Base-by-base conservation (phyloP, 2,329 filamentous ascomycete species). In the Colletotrichum sp. region DNA sequence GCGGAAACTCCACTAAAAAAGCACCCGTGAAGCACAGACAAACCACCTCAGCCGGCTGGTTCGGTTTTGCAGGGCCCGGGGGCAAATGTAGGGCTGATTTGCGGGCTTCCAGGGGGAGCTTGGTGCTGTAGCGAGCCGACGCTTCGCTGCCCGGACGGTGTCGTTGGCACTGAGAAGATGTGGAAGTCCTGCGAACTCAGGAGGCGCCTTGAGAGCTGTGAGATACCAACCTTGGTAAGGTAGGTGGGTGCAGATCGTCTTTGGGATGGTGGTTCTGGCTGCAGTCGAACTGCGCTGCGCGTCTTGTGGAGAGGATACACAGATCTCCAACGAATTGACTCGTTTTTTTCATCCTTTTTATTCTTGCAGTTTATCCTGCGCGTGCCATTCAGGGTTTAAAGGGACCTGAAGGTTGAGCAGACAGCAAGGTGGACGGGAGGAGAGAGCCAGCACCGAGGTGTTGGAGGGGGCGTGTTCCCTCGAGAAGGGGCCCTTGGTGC, bases 51-150 rank as follows among this genome's bases (percentile, higher is more conserved):
- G n/a, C 21, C 57, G 60, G 69, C 55, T 57, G 55, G 16, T 68
- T 28, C n/a, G n/a, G 63, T 32, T 36, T 61, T 60, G 32, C 61
- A 57, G 55, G 69, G 60, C 32, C 72, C 68, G 28, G 52, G 72
- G 68, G 67, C 12, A 55, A 30, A 43, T 28, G 58, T 73, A 76
- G 65, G 74, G 74, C 74, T 76, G 70, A 76, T 73, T 73, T 74
- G 70, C 70, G 43, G 70, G 70, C 70, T 76, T 38, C 64, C 48
- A 58, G 43, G 74, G 70, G 63, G 34, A 72, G 68, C 69, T 67
- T 21, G 63, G 69, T 75, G 69, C 73, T 75, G 69, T 72, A 64
- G 55, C 68, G 21, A 72, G 63, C 63, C 69, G 68, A 38, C 43
- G 55, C 16, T n/a, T 55, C 67, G 60, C 43, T 63, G 63, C 36